phyloP scores from a whole-genome alignment of 768 basidiomycete species.

The Multifurca ochricompacta region DNA sequence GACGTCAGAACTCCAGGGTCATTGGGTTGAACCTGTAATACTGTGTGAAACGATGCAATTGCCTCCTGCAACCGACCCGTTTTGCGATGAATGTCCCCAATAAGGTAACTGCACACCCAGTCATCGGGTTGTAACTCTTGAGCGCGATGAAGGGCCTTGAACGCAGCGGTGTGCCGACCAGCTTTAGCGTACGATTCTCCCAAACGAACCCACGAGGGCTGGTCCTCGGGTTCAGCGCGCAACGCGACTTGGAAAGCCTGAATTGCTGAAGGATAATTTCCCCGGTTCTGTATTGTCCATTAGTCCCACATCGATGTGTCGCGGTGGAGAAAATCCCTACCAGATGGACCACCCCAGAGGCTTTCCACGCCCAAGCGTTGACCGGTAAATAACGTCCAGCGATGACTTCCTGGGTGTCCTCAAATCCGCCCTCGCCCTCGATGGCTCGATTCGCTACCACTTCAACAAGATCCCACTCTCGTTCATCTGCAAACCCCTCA shows the following conservation, averaged over 20 bases:
- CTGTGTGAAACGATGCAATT: conserved; percentile 50
- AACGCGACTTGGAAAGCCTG: conserved; percentile 82
- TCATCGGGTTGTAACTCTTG: conserved; percentile 64
- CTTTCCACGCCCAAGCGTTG: conserved; percentile 98
- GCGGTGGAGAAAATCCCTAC: conserved; percentile 37
- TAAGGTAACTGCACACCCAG: conserved; percentile 79
- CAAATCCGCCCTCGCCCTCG: conserved; percentile 81
- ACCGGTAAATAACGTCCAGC: conserved; percentile 53
- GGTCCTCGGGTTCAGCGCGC: conserved; percentile 69
- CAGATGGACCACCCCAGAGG: conserved; percentile 83
- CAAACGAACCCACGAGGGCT: conserved; percentile 79
- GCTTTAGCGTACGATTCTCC: conserved; percentile 88
- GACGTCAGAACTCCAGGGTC: conserved; percentile 70
- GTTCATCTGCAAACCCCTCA: conserved; percentile 83
- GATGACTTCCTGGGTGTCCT: conserved; percentile 35
- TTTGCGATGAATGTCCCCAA: conserved; percentile 76
- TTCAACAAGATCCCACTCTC: conserved; percentile 94
- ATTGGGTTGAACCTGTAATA: conserved; percentile 47
- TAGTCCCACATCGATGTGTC: conserved; percentile 1
- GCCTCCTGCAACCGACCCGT: conserved; percentile 72
- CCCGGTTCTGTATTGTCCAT: conserved; percentile 43
- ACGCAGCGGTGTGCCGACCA: conserved; percentile 80
- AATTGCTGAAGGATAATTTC: conserved; percentile 67
- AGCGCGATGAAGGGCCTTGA: conserved; percentile 78
- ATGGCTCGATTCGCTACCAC: conserved; percentile 90